These are phyloP conservation scores for Yarrowia divulgata DNA, from an alignment of 805 yeast genomes.

Conservation along the genomic window DNA sequence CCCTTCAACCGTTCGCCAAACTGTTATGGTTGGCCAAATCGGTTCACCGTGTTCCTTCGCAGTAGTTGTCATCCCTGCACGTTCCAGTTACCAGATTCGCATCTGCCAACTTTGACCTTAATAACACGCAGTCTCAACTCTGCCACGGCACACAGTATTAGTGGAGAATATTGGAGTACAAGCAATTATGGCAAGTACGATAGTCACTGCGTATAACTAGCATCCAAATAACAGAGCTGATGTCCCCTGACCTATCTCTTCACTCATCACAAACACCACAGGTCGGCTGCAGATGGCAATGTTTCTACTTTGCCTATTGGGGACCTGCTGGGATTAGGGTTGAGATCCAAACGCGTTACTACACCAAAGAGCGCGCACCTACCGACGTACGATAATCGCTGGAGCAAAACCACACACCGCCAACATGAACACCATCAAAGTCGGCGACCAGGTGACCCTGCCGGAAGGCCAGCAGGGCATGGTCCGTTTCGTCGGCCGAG, in stretches of 20 bases:
- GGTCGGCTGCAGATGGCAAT: neutral
- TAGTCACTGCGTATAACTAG: too few species aligned
- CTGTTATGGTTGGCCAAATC: too few species aligned
- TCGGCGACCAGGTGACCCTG: constrained; percentile 51
- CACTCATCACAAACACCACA: neutral
- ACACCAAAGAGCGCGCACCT: constrained; percentile 25
- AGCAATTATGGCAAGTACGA: too few species aligned
- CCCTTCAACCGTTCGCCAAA: too few species aligned
- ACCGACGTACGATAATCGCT: neutral
- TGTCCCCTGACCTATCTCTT: too few species aligned
- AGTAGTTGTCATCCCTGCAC: neutral
- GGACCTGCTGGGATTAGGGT: constrained; percentile 3
- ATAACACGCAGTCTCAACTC: neutral
- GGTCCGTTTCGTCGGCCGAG: constrained; percentile 73
- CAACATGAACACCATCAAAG: constrained; percentile 38
- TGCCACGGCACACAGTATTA: too few species aligned
- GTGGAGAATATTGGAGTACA: too few species aligned
- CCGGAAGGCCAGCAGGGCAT: constrained; percentile 78
- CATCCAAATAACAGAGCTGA: neutral
- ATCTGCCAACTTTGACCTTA: neutral
- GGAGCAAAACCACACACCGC: neutral
- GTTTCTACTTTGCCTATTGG: constrained; percentile 29
- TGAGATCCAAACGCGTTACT: constrained; percentile 22
- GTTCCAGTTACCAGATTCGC: neutral
- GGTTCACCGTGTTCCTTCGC: too few species aligned